phyloP scores from a whole-genome alignment of 768 basidiomycete genomes.

The Hygrocybe punicea region DNA sequence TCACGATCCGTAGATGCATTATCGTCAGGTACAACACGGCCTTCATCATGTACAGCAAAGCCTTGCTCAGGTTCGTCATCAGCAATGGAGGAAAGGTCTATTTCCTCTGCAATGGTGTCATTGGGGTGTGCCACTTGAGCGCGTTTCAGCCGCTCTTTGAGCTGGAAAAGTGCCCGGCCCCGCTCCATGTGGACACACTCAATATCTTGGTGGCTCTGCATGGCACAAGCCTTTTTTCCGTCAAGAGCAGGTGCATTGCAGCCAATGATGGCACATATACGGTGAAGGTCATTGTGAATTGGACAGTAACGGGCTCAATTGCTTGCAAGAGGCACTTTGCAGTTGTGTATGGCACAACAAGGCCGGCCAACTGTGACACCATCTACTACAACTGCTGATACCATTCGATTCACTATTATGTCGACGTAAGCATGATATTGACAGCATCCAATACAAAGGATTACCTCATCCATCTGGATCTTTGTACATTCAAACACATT shows the following conservation, averaged over 20 bases:
- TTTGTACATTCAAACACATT: slow-evolving; percentile 21
- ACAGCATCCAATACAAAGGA: background rate
- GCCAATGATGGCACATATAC: slow-evolving; percentile 12
- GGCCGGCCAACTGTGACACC: slow-evolving; percentile 27
- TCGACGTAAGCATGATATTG: background rate
- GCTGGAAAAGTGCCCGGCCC: too few species aligned
- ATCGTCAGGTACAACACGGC: too few species aligned
- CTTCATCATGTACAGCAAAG: too few species aligned
- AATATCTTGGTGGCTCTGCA: slow-evolving; percentile 19
- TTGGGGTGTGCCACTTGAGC: too few species aligned
- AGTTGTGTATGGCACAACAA: slow-evolving; percentile 30
- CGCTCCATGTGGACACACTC: slow-evolving; percentile 17
- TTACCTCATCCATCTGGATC: slow-evolving; percentile 12
- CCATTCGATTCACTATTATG: slow-evolving; percentile 11
- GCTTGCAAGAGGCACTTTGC: slow-evolving; percentile 17
- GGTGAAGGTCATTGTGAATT: slow-evolving; percentile 10
- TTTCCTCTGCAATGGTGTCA: too few species aligned
- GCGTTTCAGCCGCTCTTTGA: too few species aligned
- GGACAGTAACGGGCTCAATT: slow-evolving; percentile 16
- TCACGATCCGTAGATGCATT: too few species aligned
- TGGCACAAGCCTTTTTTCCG: slow-evolving; percentile 18
- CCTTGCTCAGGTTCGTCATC: too few species aligned
- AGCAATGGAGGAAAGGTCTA: too few species aligned
- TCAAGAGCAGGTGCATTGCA: slow-evolving; percentile 9
- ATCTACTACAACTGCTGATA: slow-evolving; percentile 7